Evolutionary conservation across 805 yeast genomes (phyloP).

Genomic region (Kurtzmaniella fragi): DNA sequence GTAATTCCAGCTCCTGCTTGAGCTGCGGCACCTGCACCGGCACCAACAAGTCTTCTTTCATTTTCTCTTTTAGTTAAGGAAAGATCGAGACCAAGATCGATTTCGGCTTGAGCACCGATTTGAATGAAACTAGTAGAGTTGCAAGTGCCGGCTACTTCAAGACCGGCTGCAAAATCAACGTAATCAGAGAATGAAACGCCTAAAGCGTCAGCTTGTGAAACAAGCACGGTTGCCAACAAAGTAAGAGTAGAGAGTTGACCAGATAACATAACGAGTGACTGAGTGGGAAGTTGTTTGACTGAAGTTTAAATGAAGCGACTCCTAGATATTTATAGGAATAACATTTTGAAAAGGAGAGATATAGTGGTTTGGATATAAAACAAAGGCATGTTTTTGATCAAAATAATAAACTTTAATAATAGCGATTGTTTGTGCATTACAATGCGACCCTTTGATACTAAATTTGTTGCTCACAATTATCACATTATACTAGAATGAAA

Average conservation of each 20-base stretch:
- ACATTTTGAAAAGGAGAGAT: slow-evolving; percentile 10
- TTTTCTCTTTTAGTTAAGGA: no score
- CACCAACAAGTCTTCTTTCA: no score
- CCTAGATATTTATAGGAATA: slow-evolving; percentile 5
- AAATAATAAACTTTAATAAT: slow-evolving; percentile 3
- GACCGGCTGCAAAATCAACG: slow-evolving; percentile 2
- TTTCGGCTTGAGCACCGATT: no score
- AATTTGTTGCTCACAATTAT: no score
- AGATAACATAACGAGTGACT: not conserved
- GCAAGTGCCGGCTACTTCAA: no score
- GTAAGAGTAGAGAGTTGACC: not conserved
- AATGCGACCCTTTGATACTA: slow-evolving; percentile 4
- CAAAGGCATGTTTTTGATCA: slow-evolving; percentile 5
- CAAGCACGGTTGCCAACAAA: not conserved
- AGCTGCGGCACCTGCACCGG: no score
- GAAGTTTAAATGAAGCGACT: not conserved
- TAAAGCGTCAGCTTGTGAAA: not conserved
- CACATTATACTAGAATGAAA: no score
- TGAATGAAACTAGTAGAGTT: no score
- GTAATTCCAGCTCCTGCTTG: no score
- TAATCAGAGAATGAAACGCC: slow-evolving; percentile 2
- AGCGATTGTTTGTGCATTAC: slow-evolving; percentile 4
- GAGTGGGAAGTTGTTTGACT: not conserved
- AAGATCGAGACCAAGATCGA: no score
- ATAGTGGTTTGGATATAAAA: slow-evolving; percentile 6